Conservation (phyloP, 192 early-diverging fungal species). For the Entomortierella lignicola region DNA sequence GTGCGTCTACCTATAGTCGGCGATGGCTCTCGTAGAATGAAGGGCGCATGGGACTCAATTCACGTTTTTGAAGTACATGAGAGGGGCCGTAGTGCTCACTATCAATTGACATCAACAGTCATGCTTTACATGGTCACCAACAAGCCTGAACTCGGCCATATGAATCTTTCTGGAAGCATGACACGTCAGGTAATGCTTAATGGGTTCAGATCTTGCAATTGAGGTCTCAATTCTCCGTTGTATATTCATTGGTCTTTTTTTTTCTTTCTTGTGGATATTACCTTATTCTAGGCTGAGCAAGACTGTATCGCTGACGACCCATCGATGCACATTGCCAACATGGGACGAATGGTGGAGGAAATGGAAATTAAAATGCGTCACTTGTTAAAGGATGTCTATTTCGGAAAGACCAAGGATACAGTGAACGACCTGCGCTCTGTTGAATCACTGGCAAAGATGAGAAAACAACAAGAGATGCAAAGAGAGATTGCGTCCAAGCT, state of each 20-base stretch:
- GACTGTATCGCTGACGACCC: slow-evolving; percentile 83
- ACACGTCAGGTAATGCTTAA: slow-evolving; percentile 80
- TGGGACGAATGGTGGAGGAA: slow-evolving; percentile 97
- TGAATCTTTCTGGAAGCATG: slow-evolving; percentile 93
- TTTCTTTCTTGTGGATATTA: background rate
- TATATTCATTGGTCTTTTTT: background rate
- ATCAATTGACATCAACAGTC: slow-evolving; percentile 96
- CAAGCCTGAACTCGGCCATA: slow-evolving; percentile 70
- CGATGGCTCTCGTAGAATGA: slow-evolving; percentile 74
- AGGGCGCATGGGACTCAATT: slow-evolving; percentile 98
- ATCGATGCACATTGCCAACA: slow-evolving; percentile 88
- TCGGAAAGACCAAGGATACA: slow-evolving; percentile 94
- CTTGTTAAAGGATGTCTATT: slow-evolving; percentile 93
- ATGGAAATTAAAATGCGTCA: slow-evolving; percentile 99
- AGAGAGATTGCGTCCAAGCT: slow-evolving; percentile 82
- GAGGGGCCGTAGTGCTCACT: slow-evolving; percentile 86
- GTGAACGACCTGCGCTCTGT: slow-evolving; percentile 91
- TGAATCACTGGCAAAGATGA: slow-evolving; percentile 78
- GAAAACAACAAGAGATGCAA: slow-evolving; percentile 82
- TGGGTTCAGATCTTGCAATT: background rate
- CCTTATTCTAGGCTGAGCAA: slow-evolving; percentile 82
- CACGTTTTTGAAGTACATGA: slow-evolving; percentile 95
- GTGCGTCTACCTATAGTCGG: slow-evolving; percentile 54
- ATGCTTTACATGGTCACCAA: slow-evolving; percentile 92
- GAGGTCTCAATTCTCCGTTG: background rate